These are phyloP conservation scores for Chalciporus sphaerocephalus DNA, from an alignment of 768 basidiomycete species.

Conservation along the genomic window DNA sequence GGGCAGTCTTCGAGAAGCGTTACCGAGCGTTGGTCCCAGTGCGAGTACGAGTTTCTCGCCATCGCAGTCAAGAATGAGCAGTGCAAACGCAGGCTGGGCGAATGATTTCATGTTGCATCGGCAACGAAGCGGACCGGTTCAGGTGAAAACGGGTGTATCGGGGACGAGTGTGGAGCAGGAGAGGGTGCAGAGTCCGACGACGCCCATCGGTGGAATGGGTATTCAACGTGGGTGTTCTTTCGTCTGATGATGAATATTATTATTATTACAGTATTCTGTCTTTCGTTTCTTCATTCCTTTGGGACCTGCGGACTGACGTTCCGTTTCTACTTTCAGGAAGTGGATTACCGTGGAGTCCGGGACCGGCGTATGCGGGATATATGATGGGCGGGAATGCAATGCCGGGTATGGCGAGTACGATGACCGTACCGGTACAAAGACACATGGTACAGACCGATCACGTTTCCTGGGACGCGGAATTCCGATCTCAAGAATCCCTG, in stretches of 20 bases:
- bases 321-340: too few species aligned
- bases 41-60: neutral
- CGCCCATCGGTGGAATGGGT: slow-evolving; percentile 6
- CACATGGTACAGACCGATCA: slow-evolving; percentile 35
- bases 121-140: slow-evolving; percentile 26
- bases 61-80: slow-evolving; percentile 18
- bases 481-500: slow-evolving; percentile 51
- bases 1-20: slow-evolving; percentile 33
- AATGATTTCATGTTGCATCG: slow-evolving; percentile 49
- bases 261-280: too few species aligned
- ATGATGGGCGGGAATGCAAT: slow-evolving; percentile 35
- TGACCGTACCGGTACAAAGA: slow-evolving; percentile 20
- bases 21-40: slow-evolving; percentile 8
- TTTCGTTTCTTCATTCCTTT: neutral
- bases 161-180: slow-evolving; percentile 8
- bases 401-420: slow-evolving; percentile 26
- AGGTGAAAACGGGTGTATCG: slow-evolving; percentile 2
- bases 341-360: slow-evolving; percentile 39
- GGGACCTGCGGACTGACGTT: too few species aligned
- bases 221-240: slow-evolving; percentile 18
- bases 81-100: slow-evolving; percentile 47
- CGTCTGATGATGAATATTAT: too few species aligned
- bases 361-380: slow-evolving; percentile 33
- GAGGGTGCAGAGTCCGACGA: slow-evolving; percentile 3
- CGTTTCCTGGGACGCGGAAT: slow-evolving; percentile 58